A percentile compares a stretch with the other conserved stretches of the same genome.
Evolutionary conservation across 2,329 filamentous ascomycete genomes (phyloP).

Genomic region (Colletotrichum chrysophilum): DNA sequence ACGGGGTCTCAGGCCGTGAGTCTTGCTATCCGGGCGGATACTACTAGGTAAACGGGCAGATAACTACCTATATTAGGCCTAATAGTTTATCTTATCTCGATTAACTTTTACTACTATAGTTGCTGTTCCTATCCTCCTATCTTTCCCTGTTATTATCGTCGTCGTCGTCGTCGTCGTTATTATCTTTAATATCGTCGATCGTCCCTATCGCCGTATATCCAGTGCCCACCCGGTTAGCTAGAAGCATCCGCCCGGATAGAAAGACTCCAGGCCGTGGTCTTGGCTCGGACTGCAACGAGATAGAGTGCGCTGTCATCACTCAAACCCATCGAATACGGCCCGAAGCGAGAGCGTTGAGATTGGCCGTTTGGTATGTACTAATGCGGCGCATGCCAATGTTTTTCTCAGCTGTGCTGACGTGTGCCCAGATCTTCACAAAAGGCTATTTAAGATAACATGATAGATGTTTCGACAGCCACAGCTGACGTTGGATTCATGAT

Average conservation of each 20-base stretch:
- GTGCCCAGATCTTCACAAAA: neutral
- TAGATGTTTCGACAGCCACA: neutral
- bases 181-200: too few relatives aligned
- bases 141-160: too few relatives aligned
- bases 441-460: neutral
- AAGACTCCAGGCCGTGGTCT: neutral
- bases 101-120: too few relatives aligned
- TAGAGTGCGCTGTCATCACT: neutral
- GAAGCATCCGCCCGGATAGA: too few relatives aligned
- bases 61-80: too few relatives aligned
- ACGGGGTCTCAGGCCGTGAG: neutral
- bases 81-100: too few relatives aligned
- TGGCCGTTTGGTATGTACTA: neutral
- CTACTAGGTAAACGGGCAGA: too few relatives aligned
- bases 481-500: neutral
- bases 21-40: too few relatives aligned
- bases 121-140: too few relatives aligned
- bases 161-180: too few relatives aligned
- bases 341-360: neutral
- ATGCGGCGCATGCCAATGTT: neutral
- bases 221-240: too few relatives aligned
- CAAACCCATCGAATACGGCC: neutral
- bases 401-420: neutral
- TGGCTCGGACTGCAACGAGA: neutral
- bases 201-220: too few relatives aligned